Conservation (phyloP, 169 alveolate genomes). For the Hepatocystis sp. region DNA sequence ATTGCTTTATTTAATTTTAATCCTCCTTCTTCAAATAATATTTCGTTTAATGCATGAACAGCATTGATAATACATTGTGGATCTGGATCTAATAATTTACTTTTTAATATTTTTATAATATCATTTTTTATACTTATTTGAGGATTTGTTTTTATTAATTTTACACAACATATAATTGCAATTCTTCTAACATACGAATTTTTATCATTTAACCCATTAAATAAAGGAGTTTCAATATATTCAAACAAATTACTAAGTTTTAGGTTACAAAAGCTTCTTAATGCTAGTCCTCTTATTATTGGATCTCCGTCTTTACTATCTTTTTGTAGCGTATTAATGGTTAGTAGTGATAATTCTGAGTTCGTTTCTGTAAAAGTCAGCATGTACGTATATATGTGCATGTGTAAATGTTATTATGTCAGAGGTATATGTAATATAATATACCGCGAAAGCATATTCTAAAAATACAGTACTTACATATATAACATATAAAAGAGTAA, state of each 20-base stretch:
- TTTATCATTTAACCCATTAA: slow-evolving; percentile 91
- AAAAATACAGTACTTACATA: too few species aligned
- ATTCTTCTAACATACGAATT: slow-evolving; percentile 97
- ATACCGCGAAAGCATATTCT: too few species aligned
- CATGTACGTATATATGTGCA: too few species aligned
- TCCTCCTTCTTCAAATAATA: slow-evolving; percentile 95
- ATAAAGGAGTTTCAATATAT: slow-evolving; percentile 71
- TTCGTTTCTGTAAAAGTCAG: slow-evolving; percentile 96
- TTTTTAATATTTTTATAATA: slow-evolving; percentile 65
- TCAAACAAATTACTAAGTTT: slow-evolving; percentile 86
- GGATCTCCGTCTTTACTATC: slow-evolving; percentile 97
- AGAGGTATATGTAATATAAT: too few species aligned
- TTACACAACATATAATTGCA: slow-evolving; percentile 94
- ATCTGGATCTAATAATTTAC: slow-evolving; percentile 90
- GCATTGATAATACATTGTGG: slow-evolving; percentile 93
- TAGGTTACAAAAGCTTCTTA: slow-evolving; percentile 95
- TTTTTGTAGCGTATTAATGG: slow-evolving; percentile 97
- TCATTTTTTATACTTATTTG: slow-evolving; percentile 57
- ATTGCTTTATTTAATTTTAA: slow-evolving; percentile 89
- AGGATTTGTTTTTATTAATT: slow-evolving; percentile 69
- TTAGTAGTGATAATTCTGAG: slow-evolving; percentile 97
- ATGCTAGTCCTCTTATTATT: slow-evolving; percentile 97
- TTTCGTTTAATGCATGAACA: slow-evolving; percentile 94
- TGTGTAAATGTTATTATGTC: too few species aligned
- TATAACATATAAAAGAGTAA: slow-evolving; percentile 1